Evolutionary conservation across 371 early-diverging fungal species (phyloP).

Genomic region (Modicella reniformis): DNA sequence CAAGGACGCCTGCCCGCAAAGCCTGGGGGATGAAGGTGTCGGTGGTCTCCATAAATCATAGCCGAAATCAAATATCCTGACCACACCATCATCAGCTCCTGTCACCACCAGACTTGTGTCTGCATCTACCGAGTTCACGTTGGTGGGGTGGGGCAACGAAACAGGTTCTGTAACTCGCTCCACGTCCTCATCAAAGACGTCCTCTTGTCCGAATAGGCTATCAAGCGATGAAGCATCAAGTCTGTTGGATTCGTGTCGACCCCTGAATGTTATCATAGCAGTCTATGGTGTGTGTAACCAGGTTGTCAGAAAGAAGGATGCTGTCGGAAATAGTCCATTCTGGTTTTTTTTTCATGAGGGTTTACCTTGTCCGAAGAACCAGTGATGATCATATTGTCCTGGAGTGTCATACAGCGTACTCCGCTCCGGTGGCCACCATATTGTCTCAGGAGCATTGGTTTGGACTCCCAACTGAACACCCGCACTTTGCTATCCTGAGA

Average conservation of each 20-base stretch:
- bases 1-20: constrained; percentile 49
- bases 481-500: constrained; percentile 41
- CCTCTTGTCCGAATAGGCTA: constrained; percentile 4
- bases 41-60: constrained; percentile 49
- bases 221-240: constrained; percentile 4
- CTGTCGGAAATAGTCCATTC: too few species aligned
- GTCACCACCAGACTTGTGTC: constrained; percentile 42
- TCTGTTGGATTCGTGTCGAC: constrained; percentile 21
- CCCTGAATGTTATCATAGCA: constrained; percentile 38
- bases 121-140: constrained; percentile 41
- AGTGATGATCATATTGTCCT: constrained; percentile 49
- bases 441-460: constrained; percentile 44
- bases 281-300: constrained; percentile 22
- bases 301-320: not conserved
- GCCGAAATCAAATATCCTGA: constrained; percentile 50
- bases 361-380: constrained; percentile 49
- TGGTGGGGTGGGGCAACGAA: constrained; percentile 23
- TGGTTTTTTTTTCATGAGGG: too few species aligned
- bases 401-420: constrained; percentile 38
- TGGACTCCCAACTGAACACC: constrained; percentile 46
- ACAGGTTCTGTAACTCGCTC: constrained; percentile 31
- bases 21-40: constrained; percentile 38
- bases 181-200: not conserved
- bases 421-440: constrained; percentile 38
- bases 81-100: constrained; percentile 41